These are phyloP conservation scores for Syzygium aromaticum DNA, from an alignment of 345 rosid species.

Conservation along the genomic window DNA sequence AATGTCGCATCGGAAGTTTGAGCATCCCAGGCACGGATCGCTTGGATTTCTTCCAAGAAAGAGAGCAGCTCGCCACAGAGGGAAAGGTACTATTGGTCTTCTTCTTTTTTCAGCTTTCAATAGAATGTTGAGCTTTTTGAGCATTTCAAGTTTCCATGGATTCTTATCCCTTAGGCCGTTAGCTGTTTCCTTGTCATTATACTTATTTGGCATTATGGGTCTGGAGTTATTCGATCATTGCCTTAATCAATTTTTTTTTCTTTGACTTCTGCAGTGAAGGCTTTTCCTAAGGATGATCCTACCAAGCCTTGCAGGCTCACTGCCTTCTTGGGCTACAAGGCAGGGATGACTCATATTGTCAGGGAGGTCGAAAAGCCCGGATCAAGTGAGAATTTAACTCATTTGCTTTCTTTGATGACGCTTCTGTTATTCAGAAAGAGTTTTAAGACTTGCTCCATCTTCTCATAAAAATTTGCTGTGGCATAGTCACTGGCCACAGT, in stretches of 20 bases:
- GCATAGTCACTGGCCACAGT: neutral
- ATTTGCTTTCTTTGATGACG: neutral
- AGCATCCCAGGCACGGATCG: constrained; percentile 37
- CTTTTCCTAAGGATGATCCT: constrained; percentile 26
- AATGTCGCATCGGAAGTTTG: constrained; percentile 1
- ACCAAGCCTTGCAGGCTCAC: constrained; percentile 2
- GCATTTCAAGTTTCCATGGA: neutral
- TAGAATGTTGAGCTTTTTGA: neutral
- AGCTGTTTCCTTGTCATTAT: neutral
- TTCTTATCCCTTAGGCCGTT: neutral
- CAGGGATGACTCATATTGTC: constrained; percentile 24
- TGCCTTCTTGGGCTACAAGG: constrained; percentile 2
- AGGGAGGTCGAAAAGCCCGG: constrained; percentile 38
- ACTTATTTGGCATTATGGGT: neutral
- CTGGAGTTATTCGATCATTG: neutral
- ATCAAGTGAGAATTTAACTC: neutral
- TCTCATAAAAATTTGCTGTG: neutral
- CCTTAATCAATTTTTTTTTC: constrained; percentile 6
- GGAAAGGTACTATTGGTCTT: neutral
- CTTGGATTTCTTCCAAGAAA: constrained; percentile 25
- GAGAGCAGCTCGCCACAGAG: constrained; percentile 1
- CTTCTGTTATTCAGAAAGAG: neutral
- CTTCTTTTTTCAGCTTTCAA: neutral
- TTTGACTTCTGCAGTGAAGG: constrained; percentile 4
- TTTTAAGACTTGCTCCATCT: neutral